phyloP scores from a whole-genome alignment of 768 basidiomycete genomes.

The Serendipita sp. region DNA sequence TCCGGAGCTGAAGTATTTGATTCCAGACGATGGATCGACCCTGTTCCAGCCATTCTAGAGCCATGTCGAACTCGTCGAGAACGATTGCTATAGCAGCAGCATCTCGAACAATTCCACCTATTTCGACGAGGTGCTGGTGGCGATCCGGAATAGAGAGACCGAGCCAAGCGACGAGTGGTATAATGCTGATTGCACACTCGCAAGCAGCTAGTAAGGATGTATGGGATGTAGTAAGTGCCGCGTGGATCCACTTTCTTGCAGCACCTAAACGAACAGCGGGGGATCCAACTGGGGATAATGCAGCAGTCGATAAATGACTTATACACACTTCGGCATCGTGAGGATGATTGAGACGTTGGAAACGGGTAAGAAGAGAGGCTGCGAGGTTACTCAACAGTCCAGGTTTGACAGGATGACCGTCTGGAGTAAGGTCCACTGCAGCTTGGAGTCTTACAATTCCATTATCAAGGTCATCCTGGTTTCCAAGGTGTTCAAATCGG shows the following conservation, averaged over 20 bases:
- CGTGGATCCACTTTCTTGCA: not conserved
- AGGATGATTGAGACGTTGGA: not conserved
- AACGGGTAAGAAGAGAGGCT: not conserved
- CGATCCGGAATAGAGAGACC: not conserved
- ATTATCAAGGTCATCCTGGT: too few relatives aligned
- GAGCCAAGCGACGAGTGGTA: not conserved
- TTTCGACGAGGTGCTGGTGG: not conserved
- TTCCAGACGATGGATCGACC: conserved; percentile 18
- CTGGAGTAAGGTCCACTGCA: too few relatives aligned
- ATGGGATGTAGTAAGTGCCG: not conserved
- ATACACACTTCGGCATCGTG: not conserved
- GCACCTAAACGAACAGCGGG: not conserved
- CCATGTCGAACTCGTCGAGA: conserved; percentile 8
- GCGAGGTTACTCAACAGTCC: too few relatives aligned
- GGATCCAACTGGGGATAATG: not conserved
- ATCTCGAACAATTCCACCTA: not conserved
- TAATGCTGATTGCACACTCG: not conserved
- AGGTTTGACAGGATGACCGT: too few relatives aligned
- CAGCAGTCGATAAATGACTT: not conserved
- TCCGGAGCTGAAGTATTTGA: conserved; percentile 16
- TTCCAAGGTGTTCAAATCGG: too few relatives aligned
- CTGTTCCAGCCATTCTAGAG: conserved; percentile 19
- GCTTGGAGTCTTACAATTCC: too few relatives aligned
- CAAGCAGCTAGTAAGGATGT: not conserved
- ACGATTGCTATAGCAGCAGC: not conserved